phyloP scores from a whole-genome alignment of 2,329 filamentous ascomycete species.

The Xylaria sp. region DNA sequence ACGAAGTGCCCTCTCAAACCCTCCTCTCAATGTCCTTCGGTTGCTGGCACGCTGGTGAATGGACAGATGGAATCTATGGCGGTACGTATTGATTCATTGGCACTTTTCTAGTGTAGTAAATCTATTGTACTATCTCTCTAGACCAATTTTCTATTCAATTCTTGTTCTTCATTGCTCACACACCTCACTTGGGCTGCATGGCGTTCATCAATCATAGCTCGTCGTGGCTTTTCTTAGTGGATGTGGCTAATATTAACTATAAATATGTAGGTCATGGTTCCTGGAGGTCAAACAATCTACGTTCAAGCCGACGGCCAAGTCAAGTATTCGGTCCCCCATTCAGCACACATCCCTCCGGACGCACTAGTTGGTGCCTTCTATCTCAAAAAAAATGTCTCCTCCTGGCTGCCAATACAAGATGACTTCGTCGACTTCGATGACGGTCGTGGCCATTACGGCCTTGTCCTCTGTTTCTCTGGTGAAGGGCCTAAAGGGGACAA shows the following conservation, averaged over 20 bases:
- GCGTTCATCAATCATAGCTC: not conserved
- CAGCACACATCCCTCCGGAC: slow-evolving; percentile 61
- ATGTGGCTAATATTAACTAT: not conserved
- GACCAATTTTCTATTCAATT: not conserved
- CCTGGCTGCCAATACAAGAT: not conserved
- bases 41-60: slow-evolving; percentile 45
- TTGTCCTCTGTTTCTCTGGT: slow-evolving; percentile 45
- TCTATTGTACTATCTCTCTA: not conserved
- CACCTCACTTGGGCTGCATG: not conserved
- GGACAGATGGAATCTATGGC: slow-evolving; percentile 42
- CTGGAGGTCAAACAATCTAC: slow-evolving; percentile 72
- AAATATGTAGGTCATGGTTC: slow-evolving; percentile 61
- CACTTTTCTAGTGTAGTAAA: not conserved
- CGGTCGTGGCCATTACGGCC: slow-evolving; percentile 44
- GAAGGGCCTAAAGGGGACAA: slow-evolving; percentile 38
- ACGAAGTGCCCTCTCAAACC: slow-evolving; percentile 44
- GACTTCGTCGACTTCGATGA: slow-evolving; percentile 47
- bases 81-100: slow-evolving; percentile 35
- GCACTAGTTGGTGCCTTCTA: slow-evolving; percentile 63
- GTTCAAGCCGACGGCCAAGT: slow-evolving; percentile 64
- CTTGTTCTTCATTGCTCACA: not conserved
- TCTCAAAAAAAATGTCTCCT: slow-evolving; percentile 44
- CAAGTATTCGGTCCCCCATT: slow-evolving; percentile 67
- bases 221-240: not conserved
- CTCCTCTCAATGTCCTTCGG: slow-evolving; percentile 40